phyloP scores from a whole-genome alignment of 306 rosid species.

The Inga laurina region DNA sequence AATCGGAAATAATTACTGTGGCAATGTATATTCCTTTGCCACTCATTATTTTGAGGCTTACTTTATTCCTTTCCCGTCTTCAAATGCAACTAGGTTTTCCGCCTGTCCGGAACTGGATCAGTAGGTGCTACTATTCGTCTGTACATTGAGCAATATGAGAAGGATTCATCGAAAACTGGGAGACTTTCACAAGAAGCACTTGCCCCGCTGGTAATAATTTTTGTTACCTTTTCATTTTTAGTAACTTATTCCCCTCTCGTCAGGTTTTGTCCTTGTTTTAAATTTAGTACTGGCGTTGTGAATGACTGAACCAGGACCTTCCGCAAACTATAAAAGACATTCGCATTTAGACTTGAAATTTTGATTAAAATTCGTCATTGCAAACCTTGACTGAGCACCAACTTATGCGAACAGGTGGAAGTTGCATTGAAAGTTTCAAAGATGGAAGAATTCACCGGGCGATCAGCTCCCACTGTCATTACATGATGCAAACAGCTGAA shows the following conservation, averaged over 20 bases:
- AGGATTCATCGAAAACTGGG: constrained; percentile 81
- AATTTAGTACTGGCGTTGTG: background rate
- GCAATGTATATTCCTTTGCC: background rate
- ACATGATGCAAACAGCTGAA: constrained; percentile 45
- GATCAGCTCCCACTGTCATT: constrained; percentile 92
- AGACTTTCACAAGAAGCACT: constrained; percentile 93
- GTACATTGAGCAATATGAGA: constrained; percentile 96
- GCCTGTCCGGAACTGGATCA: constrained; percentile 98
- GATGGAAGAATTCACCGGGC: constrained; percentile 92
- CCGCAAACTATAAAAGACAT: background rate
- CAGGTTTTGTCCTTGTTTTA: background rate
- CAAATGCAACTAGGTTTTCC: constrained; percentile 68
- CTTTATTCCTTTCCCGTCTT: constrained; percentile 16
- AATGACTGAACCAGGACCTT: background rate
- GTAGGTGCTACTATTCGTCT: constrained; percentile 97
- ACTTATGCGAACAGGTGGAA: constrained; percentile 62
- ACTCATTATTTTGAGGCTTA: background rate
- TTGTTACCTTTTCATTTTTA: background rate
- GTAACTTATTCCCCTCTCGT: background rate
- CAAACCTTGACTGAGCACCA: constrained; percentile 8
- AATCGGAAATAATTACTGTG: background rate
- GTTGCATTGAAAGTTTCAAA: constrained; percentile 94
- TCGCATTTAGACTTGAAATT: background rate
- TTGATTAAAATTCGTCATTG: background rate
- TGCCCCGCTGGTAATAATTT: constrained; percentile 78